Evolutionary conservation across 2,329 filamentous ascomycete genomes (phyloP), one percentile per base, ranked within the genome.

Genomic region (Septoria linicola): DNA sequence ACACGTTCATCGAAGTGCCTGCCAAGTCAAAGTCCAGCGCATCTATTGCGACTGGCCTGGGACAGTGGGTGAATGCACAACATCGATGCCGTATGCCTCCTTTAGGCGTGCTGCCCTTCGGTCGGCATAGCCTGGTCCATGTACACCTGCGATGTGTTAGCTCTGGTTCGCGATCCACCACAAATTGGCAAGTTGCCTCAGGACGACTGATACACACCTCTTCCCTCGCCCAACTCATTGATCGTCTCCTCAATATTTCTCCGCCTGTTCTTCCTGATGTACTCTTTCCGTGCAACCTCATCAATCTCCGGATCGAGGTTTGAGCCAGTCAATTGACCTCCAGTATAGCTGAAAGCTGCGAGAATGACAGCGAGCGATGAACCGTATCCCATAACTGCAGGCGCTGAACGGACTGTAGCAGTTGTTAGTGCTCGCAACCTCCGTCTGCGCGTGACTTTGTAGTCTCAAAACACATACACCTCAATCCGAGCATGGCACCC

Each of bases 11-110:
- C 32, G 27, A 27, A 25, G 40, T 37, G 39, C 43, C 41, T 27
- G 36, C 17, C 49, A 34, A 23, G 23, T 31, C 30, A 2, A 14
- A 23, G 6, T 35, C 21, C 21, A 21, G 8, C 19, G 6, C 16
- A 14, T 53, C 25, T 49, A 53, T 45, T 42, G 34, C 11, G 30
- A 19, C 36, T 46, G 36, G 20, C 35, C 35, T 19, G 49, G 49
- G 8, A 43, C 50, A 20, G 50, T 48, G 11, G 50, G 43, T 14
- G 57, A 54, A 36, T 59, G 54, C 21, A 59, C 55, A 66, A 96
- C 84, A 60, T 95, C 89, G 66, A 95, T 82, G 53, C 90, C 89
- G 66, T 96, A 96, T 71, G 84, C 88, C 73, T 89, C 85, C 80
- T 88, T 85, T 70, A 96, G 80, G 63, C 88, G 81, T 75, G 90